phyloP scores from a whole-genome alignment of 192 early-diverging fungal genomes.

The Phycomyces nitens region DNA sequence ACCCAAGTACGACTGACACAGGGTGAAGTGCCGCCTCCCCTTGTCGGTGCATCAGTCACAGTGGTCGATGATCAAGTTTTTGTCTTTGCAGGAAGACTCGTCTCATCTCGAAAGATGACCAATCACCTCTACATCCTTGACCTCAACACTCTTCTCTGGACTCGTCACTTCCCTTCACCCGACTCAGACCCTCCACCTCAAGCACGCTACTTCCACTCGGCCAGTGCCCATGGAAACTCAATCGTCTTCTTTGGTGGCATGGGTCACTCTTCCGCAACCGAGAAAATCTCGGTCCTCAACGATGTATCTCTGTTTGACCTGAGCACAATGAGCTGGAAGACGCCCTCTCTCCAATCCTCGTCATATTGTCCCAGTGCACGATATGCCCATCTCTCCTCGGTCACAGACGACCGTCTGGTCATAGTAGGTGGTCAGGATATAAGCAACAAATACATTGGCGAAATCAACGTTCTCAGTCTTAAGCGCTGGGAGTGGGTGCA shows the following conservation, averaged over 20 bases:
- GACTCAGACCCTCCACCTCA: slow-evolving; percentile 34
- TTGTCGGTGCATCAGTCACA: slow-evolving; percentile 65
- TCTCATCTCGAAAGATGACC: slow-evolving; percentile 65
- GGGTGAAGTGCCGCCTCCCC: slow-evolving; percentile 69
- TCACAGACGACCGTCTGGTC: slow-evolving; percentile 52
- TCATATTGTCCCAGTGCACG: slow-evolving; percentile 55
- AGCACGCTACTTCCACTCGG: slow-evolving; percentile 72
- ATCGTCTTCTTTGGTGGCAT: slow-evolving; percentile 75
- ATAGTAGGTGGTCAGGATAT: slow-evolving; percentile 74
- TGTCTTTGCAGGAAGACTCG: slow-evolving; percentile 69
- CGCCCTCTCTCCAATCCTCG: slow-evolving; percentile 36
- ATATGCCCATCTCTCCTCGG: slow-evolving; percentile 69
- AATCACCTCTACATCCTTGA: slow-evolving; percentile 68
- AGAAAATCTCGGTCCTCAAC: slow-evolving; percentile 44
- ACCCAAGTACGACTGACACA: slow-evolving; percentile 43
- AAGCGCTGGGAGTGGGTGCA: slow-evolving; percentile 55
- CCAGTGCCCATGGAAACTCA: slow-evolving; percentile 55
- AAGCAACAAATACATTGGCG: slow-evolving; percentile 66
- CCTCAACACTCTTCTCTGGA: slow-evolving; percentile 59
- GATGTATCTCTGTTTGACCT: slow-evolving; percentile 65
- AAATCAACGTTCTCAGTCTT: slow-evolving; percentile 67
- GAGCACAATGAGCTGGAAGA: slow-evolving; percentile 49
- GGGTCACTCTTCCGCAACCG: slow-evolving; percentile 44
- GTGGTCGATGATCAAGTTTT: slow-evolving; percentile 57
- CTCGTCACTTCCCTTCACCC: slow-evolving; percentile 41